Percentiles rank a stretch among this genome's conserved stretches.
Evolutionary conservation across 2,329 filamentous ascomycete species (phyloP).

Genomic region (Orbilia blumenaviensis): DNA sequence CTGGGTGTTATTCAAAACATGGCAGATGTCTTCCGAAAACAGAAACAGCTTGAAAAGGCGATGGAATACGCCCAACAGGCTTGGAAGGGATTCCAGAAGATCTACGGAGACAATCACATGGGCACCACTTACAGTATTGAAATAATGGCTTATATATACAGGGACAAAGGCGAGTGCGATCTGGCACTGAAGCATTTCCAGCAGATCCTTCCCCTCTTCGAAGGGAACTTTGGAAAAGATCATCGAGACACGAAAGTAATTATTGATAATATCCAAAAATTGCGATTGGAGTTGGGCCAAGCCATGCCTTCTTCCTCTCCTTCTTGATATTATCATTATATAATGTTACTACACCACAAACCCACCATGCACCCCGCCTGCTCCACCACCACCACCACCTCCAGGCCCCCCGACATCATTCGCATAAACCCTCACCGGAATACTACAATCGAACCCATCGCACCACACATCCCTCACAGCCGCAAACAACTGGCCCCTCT

Average conservation of each 20-base stretch:
- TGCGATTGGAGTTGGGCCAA: neutral
- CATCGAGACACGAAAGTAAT: neutral
- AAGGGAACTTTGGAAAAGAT: neutral
- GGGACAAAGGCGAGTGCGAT: neutral
- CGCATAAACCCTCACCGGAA: constrained; percentile 80
- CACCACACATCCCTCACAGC: constrained; percentile 80
- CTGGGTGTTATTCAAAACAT: constrained; percentile 25
- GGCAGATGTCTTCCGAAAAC: neutral
- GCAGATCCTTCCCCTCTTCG: neutral
- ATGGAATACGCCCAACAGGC: too few relatives aligned
- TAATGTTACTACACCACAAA: constrained; percentile 52
- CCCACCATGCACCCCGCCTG: constrained; percentile 32
- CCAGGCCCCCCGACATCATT: constrained; percentile 53
- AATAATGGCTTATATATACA: too few relatives aligned
- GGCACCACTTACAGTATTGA: too few relatives aligned
- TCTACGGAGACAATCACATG: too few relatives aligned
- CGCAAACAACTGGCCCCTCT: constrained; percentile 78
- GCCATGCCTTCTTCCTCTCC: too few relatives aligned
- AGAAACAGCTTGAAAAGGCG: constrained; percentile 8
- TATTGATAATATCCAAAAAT: neutral
- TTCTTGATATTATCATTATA: too few relatives aligned
- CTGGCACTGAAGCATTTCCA: neutral
- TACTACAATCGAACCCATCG: constrained; percentile 89
- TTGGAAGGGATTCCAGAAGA: too few relatives aligned
- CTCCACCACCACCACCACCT: constrained; percentile 24